These are phyloP conservation scores for Pseudonectria buxi DNA, from an alignment of 2,329 filamentous ascomycete genomes.

Conservation along the genomic window DNA sequence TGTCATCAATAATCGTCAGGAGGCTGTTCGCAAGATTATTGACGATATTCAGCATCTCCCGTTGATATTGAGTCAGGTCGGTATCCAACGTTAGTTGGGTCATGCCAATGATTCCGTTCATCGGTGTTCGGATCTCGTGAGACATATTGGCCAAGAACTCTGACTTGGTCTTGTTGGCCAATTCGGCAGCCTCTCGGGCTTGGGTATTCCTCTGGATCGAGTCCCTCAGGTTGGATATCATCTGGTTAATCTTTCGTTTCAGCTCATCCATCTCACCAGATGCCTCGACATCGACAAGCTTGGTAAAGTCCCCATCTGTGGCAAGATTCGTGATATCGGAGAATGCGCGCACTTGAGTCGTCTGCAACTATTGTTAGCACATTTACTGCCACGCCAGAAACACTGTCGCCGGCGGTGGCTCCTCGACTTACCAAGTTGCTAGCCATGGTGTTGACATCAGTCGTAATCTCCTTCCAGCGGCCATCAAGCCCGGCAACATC, in stretches of 20 bases:
- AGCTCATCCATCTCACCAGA: conserved; percentile 99
- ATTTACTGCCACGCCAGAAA: not conserved
- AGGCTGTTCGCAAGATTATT: conserved; percentile 94
- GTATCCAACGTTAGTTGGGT: conserved; percentile 94
- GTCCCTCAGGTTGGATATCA: conserved; percentile 93
- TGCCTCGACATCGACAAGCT: conserved; percentile 92
- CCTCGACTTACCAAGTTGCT: conserved; percentile 48
- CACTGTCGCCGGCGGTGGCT: not conserved
- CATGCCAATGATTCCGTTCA: conserved; percentile 98
- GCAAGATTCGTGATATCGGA: conserved; percentile 98
- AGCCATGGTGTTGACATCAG: conserved; percentile 91
- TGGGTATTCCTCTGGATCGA: conserved; percentile 96
- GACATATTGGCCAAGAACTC: conserved; percentile 99
- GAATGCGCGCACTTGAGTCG: conserved; percentile 94
- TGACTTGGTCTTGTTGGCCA: conserved; percentile 97
- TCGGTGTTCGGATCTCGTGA: conserved; percentile 94
- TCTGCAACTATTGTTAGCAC: conserved; percentile 47
- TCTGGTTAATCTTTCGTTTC: conserved; percentile 98
- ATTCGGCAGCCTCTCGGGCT: conserved; percentile 88
- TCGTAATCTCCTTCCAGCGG: conserved; percentile 97
- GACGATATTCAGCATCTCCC: conserved; percentile 98
- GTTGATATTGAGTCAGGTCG: conserved; percentile 86
- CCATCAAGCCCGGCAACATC: conserved; percentile 89
- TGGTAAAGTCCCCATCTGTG: conserved; percentile 94
- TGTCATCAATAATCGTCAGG: conserved; percentile 90